Conservation (phyloP, 495 filamentous ascomycete genomes). For the Penicillium mononematosum region DNA sequence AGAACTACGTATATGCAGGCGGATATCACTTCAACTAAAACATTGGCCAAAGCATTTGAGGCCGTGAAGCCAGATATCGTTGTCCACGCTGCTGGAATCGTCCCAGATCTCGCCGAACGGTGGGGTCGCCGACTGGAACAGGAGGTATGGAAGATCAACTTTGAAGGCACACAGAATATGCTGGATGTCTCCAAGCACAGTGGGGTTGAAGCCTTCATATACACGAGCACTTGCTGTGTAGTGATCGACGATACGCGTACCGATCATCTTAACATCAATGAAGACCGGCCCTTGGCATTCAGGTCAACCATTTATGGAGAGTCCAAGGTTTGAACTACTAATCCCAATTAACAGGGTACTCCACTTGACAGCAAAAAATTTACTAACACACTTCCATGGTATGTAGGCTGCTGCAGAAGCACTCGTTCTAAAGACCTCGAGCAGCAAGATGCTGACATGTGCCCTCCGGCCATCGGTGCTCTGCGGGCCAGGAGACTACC, state of each 20-base stretch:
- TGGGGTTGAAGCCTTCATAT: conserved; percentile 55
- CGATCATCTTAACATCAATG: conserved; percentile 54
- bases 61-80: conserved; percentile 41
- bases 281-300: conserved; percentile 48
- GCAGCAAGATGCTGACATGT: conserved; percentile 48
- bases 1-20: conserved; percentile 34
- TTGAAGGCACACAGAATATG: conserved; percentile 58
- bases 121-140: conserved; percentile 39
- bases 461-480: conserved; percentile 57
- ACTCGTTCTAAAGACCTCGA: conserved; percentile 52
- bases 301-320: conserved; percentile 57
- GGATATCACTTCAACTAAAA: conserved; percentile 36
- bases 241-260: conserved; percentile 54
- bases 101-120: conserved; percentile 42
- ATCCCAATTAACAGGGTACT: background rate
- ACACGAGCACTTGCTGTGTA: conserved; percentile 56
- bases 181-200: conserved; percentile 48
- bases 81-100: conserved; percentile 48
- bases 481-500: conserved; percentile 56
- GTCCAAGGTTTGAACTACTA: conserved; percentile 48
- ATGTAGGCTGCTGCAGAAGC: conserved; percentile 53
- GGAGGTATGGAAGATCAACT: conserved; percentile 50
- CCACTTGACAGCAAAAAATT: background rate
- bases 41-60: conserved; percentile 33
- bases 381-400: conserved; percentile 2